Evolutionary conservation across 768 basidiomycete genomes (phyloP).

Genomic region (Russula lepida): DNA sequence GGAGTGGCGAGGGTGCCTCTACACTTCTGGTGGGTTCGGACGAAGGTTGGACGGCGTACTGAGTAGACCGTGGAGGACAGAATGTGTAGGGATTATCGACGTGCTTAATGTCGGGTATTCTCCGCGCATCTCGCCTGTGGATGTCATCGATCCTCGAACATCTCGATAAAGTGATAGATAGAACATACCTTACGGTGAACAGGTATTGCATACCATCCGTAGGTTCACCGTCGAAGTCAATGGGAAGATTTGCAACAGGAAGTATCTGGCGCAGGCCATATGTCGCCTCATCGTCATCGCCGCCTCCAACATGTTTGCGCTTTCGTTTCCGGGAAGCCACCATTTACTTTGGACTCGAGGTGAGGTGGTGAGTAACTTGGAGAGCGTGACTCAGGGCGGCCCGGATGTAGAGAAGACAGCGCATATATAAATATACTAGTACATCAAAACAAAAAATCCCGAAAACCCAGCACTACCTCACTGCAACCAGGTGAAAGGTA

Average conservation of each 20-base stretch:
- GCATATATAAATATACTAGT: no score
- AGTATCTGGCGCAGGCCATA: conserved; percentile 61
- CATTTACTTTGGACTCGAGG: conserved; percentile 12
- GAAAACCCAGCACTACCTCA: not conserved
- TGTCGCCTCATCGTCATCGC: conserved; percentile 44
- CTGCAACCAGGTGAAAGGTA: not conserved
- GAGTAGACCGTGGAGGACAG: conserved; percentile 17
- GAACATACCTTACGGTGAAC: conserved; percentile 64
- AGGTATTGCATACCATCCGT: conserved; percentile 72
- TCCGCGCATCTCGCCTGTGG: conserved; percentile 59
- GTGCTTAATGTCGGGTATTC: conserved; percentile 55
- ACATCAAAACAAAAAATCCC: not conserved
- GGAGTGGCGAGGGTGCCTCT: conserved; percentile 35
- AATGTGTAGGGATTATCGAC: conserved; percentile 61
- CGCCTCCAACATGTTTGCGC: conserved; percentile 30
- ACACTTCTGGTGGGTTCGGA: conserved; percentile 20
- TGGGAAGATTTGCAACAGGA: conserved; percentile 74
- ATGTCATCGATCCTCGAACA: not conserved
- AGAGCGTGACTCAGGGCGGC: not conserved
- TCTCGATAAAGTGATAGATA: not conserved
- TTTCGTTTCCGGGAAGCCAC: conserved; percentile 42
- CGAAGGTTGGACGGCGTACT: conserved; percentile 14
- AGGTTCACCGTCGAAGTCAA: conserved; percentile 55
- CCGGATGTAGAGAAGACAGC: not conserved
- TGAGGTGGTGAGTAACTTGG: not conserved